Evolutionary conservation across 768 basidiomycete genomes (phyloP).

Genomic region (Scleroderma citrinum): DNA sequence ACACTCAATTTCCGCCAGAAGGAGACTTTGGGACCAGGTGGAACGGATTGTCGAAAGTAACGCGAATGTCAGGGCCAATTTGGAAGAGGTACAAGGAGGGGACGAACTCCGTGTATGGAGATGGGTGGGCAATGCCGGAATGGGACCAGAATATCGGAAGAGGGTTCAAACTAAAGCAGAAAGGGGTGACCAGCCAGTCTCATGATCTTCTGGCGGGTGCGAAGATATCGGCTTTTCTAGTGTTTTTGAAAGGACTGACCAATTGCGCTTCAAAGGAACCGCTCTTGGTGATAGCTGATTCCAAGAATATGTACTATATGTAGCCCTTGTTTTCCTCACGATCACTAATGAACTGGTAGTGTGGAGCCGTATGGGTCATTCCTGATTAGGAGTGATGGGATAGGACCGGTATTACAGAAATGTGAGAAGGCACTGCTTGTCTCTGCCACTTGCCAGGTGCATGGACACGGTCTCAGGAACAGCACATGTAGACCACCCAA

Average conservation of each 20-base stretch:
- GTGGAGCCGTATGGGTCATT: constrained; percentile 9
- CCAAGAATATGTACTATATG: not conserved
- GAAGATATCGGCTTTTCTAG: constrained; percentile 9
- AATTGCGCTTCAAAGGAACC: too few relatives aligned
- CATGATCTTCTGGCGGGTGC: constrained; percentile 15
- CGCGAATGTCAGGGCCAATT: constrained; percentile 79
- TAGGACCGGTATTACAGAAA: constrained; percentile 26
- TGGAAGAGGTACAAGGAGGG: constrained; percentile 79
- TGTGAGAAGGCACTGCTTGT: constrained; percentile 23
- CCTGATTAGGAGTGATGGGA: constrained; percentile 22
- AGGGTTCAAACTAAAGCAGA: constrained; percentile 23
- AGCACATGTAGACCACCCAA: constrained; percentile 18
- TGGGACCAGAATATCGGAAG: constrained; percentile 29
- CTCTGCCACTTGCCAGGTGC: constrained; percentile 11
- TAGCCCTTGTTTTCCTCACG: not conserved
- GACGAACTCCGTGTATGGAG: constrained; percentile 89
- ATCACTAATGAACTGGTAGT: constrained; percentile 17
- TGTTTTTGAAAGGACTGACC: too few relatives aligned
- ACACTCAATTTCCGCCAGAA: constrained; percentile 61
- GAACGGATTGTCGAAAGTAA: constrained; percentile 85
- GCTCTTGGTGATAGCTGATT: not conserved
- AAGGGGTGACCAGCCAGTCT: constrained; percentile 22
- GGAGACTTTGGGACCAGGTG: constrained; percentile 74
- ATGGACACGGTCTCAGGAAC: constrained; percentile 22
- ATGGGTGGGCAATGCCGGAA: constrained; percentile 65